Percentiles rank a stretch among this genome's conserved stretches.
Conservation (phyloP, 2,329 filamentous ascomycete species). For the Fusarium equiseti region DNA sequence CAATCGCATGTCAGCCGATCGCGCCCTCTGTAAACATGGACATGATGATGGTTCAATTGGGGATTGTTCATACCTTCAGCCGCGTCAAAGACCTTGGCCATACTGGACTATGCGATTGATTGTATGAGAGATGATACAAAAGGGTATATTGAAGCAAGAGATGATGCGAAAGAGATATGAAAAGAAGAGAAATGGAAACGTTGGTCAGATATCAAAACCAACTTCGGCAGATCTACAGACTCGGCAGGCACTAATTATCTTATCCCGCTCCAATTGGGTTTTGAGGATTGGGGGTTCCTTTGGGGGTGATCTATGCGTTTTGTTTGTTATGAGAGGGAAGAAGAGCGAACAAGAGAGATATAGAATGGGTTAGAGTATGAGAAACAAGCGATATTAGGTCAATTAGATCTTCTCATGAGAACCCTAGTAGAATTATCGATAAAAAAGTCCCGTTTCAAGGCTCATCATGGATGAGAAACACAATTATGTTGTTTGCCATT, state of each 20-base stretch:
- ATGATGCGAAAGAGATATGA: neutral
- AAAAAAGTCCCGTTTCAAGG: conserved; percentile 7
- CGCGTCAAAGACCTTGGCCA: conserved; percentile 76
- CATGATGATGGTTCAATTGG: conserved; percentile 14
- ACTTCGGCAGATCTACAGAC: conserved; percentile 19
- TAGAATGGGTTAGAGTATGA: neutral
- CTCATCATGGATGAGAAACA: conserved; percentile 18
- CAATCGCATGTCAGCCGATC: conserved; percentile 17
- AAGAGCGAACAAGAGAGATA: neutral
- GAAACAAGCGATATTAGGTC: neutral
- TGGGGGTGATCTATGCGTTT: neutral
- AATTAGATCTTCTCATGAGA: conserved; percentile 13
- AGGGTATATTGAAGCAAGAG: conserved; percentile 4
- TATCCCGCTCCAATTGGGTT: conserved; percentile 38
- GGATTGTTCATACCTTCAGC: conserved; percentile 65
- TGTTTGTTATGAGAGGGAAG: conserved; percentile 4
- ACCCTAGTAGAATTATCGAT: neutral
- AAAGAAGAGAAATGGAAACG: conserved; percentile 4
- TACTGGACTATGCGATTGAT: conserved; percentile 47
- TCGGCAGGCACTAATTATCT: conserved; percentile 21
- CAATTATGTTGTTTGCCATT: conserved; percentile 28
- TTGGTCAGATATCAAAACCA: conserved; percentile 7
- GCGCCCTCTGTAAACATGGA: conserved; percentile 19
- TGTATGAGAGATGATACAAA: conserved; percentile 1
- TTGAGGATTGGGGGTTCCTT: conserved; percentile 32